phyloP scores from a whole-genome alignment of 306 rosid species.

The Prosopis cineraria region DNA sequence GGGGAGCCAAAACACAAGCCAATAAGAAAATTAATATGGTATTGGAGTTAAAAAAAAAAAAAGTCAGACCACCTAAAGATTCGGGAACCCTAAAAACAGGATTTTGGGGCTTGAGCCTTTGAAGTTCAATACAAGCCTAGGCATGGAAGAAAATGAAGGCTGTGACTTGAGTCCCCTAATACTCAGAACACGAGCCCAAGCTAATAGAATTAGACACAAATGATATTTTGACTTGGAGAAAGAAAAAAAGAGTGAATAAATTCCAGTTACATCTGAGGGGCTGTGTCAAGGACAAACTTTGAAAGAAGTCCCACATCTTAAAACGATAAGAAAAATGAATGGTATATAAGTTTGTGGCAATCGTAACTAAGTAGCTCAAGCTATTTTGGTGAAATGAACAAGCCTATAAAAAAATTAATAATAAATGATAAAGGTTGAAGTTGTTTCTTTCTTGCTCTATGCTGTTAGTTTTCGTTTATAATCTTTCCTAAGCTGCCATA shows the following conservation, averaged over 20 bases:
- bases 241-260: background rate
- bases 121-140: background rate
- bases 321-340: background rate
- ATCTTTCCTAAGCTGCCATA: background rate
- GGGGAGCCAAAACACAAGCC: too few species aligned
- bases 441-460: conserved; percentile 3
- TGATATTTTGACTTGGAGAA: background rate
- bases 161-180: background rate
- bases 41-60: too few species aligned
- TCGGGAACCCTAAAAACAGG: too few species aligned
- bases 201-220: background rate
- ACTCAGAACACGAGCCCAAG: background rate
- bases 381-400: background rate
- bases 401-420: background rate
- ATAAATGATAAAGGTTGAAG: background rate
- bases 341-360: background rate
- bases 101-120: background rate
- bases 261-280: background rate
- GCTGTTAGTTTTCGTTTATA: background rate
- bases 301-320: background rate
- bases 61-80: too few species aligned
- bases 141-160: background rate
- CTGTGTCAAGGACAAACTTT: background rate
- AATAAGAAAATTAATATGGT: too few species aligned
- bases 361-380: background rate